Evolutionary conservation across 2,329 filamentous ascomycete genomes (phyloP), one percentile per base, ranked within the genome.

Genomic region (Xenosphaeropsis pyriputrescens): DNA sequence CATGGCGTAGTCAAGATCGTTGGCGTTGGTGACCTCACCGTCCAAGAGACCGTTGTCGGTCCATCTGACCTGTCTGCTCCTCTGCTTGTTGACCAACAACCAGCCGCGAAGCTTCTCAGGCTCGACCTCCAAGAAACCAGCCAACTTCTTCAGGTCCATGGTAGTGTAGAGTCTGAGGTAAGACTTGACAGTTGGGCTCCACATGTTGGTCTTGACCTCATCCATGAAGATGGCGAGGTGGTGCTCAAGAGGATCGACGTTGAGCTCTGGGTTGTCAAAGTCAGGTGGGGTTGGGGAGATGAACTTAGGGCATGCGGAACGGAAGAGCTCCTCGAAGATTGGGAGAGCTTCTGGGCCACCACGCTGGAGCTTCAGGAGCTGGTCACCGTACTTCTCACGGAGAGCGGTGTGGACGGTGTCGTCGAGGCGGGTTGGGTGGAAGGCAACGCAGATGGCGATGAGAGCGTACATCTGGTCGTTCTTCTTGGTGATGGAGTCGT

Each of bases 381-480:
- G 88, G 65, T 98, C 91, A 54, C 91, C 91, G 64, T 95, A 98
- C 77, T 98, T 98, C 72, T 98, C 91, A 46, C 91, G 79, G 39
- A 98, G 78, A 45, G 89, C 86, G 44, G 85, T 93, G 77, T 98
- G 91, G 67, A 98, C 95, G 57, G 89, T 96, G 70, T 98, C 91
- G 59, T 98, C 91, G 53, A 98, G 77, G 51, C 91, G 79, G 40
- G 89, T 96, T 41, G 91, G 91, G 65, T 94, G 84, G 73, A 98
- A 93, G 47, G 91, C 88, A 41, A 96, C 88, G 63, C 91, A 98
- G 67, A 98, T 96, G 62, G 91, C 89, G 52, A 98, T 93, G 50
- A 98, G 75, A 30, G 91, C 91, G 62, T 95, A 95, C 89, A 98
- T 96, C 72, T 98, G 91, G 63, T 98, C 91, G 63, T 94, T 96